Conservation (phyloP, 1,284 basidiomycete genomes). For the Trametes hirsuta region DNA sequence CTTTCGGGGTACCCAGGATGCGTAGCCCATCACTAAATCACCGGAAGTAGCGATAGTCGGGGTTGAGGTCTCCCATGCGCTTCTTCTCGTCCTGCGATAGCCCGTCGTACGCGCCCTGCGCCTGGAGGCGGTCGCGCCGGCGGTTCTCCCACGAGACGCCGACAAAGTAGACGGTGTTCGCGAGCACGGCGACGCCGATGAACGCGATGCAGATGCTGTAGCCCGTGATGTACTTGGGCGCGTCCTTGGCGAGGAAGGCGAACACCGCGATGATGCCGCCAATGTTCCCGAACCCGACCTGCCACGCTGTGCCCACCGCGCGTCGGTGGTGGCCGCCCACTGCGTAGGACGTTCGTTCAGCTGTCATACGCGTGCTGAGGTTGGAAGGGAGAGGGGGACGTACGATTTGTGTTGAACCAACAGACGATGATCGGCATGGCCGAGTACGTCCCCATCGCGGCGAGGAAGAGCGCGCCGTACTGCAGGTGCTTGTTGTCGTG, state of each 20-base stretch:
- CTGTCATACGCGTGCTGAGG: neutral
- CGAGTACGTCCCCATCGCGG: constrained; percentile 35
- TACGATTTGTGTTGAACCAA: constrained; percentile 40
- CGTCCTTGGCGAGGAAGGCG: constrained; percentile 36
- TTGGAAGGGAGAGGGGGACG: neutral
- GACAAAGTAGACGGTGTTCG: constrained; percentile 30
- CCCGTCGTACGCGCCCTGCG: constrained; percentile 19
- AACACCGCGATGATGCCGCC: constrained; percentile 34
- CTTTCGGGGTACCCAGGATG: too few species aligned
- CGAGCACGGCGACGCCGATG: constrained; percentile 29
- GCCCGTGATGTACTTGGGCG: constrained; percentile 34
- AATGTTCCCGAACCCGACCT: constrained; percentile 36
- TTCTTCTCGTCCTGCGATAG: constrained; percentile 34
- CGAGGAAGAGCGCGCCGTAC: constrained; percentile 38
- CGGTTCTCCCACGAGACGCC: constrained; percentile 32
- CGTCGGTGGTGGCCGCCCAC: constrained; percentile 36
- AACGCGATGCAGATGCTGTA: constrained; percentile 37
- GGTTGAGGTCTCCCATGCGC: constrained; percentile 29
- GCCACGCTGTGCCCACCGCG: constrained; percentile 34
- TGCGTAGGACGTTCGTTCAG: constrained; percentile 3
- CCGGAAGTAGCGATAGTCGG: constrained; percentile 26
- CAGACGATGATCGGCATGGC: constrained; percentile 37
- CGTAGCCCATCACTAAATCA: neutral
- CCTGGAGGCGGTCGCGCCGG: constrained; percentile 26
- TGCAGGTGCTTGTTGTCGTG: constrained; percentile 33